Evolutionary conservation across 805 yeast genomes (phyloP), one percentile per base, ranked within the genome.

Genomic region (Millerozyma acaciae): DNA sequence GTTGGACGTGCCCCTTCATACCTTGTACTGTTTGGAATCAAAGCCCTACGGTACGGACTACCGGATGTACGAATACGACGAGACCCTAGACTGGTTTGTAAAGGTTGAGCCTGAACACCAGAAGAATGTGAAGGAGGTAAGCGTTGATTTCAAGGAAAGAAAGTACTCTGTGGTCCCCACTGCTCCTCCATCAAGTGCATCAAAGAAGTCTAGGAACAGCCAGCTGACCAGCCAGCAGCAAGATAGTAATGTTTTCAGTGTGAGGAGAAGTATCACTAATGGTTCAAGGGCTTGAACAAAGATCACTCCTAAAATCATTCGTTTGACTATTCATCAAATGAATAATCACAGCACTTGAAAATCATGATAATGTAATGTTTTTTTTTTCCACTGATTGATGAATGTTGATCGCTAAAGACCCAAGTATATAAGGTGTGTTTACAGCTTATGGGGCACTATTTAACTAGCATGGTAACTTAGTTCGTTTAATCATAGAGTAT

Each of bases 41-140:
- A 86, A 85, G 55, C 97, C 97, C 0, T 90, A 87, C 57, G 97
- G 97, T 2, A 95, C 94, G 2, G 94, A 87, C 40, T 90, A 95
- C 87, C 75, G 83, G 9, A 68, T 89, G 55, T 90, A 81, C 60
- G 95, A 88, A 55, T 90, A 81, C 60, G 83, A 85, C 48, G 96
- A 89, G 45, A 60, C 59, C 2, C 59, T 70, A 25, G 89, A 88
- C 53, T 78, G 86, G 81, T 90, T 90, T 61, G 73, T 65, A 34
- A 76, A 83, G 48, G 80, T 87, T 4, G 74, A 72, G 28, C 56
- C 71, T 30, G 76, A 71, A 26, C 78, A 74, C 44, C 65, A 65
- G 42, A 74, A 70, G 58, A 82, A 75, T 44, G 77, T 82, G 21
- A 73, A 74, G 46, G 85, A 82, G 51, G 79, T 80, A 24, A 86